A percentile compares a stretch with the other conserved stretches of the same genome.
Conservation (phyloP, 2,329 filamentous ascomycete genomes). For the Colletotrichum brevisporum region DNA sequence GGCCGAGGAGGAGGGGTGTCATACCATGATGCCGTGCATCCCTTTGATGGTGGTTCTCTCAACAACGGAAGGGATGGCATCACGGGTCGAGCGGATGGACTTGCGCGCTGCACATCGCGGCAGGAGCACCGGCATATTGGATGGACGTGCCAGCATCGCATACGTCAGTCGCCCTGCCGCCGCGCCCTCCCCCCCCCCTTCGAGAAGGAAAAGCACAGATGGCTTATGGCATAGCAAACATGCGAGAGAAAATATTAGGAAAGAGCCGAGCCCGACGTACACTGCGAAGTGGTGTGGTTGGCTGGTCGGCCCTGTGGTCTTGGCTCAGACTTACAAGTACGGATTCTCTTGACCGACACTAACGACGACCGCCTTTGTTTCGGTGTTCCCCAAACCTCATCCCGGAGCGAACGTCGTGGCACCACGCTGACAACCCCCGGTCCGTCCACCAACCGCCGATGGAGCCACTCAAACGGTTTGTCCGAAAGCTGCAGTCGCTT, state of each 20-base stretch:
- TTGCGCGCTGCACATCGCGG: background rate
- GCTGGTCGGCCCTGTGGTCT: conserved; percentile 12
- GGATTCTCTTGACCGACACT: conserved; percentile 27
- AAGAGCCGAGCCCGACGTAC: conserved; percentile 30
- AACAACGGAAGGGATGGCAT: background rate
- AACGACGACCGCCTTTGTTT: conserved; percentile 20
- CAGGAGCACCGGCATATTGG: background rate
- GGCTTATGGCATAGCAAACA: too few relatives aligned
- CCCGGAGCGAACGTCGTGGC: conserved; percentile 21
- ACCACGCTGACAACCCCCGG: conserved; percentile 14
- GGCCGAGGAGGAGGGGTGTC: conserved; percentile 1
- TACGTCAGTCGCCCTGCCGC: conserved; percentile 7
- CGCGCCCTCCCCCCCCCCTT: background rate
- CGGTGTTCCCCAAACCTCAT: conserved; percentile 40
- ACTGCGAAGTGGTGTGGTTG: conserved; percentile 17
- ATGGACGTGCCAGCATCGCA: conserved; percentile 9
- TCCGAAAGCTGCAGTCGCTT: conserved; percentile 24
- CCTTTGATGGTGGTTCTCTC: background rate
- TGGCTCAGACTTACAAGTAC: conserved; percentile 4
- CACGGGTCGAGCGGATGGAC: background rate
- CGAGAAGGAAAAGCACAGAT: background rate
- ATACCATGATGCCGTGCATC: background rate
- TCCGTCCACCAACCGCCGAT: conserved; percentile 17
- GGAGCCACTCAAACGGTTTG: conserved; percentile 4
- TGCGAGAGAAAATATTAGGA: too few relatives aligned